Evolutionary conservation across 768 basidiomycete species (phyloP), one percentile per base, ranked within the genome.

Genomic region (Austroboletus festivus): DNA sequence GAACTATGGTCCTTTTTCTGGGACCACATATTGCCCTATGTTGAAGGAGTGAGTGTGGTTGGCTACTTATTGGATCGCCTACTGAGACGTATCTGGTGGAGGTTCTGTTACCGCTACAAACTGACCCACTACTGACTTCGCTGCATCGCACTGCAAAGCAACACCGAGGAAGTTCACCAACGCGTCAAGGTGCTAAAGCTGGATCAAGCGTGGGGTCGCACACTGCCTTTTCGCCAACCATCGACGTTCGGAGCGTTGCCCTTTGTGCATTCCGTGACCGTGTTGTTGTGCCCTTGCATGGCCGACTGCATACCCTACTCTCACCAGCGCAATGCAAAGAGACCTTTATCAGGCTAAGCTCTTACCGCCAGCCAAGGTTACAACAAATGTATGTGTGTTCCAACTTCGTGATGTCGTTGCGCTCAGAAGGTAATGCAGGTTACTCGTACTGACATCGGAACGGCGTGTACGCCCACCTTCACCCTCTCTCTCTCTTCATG

Each of bases 1-100:
- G 92, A 94, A 57, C 76, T 89, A 16, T 97, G 93, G 93, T 80
- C 78, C 13, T 94, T 95, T 73, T 96, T 96, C 68, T 95, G 89
- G 86, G 87, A 87, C 57, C 83, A 89, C 51, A 83, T 93, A 22
- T 71, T 93, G 7, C 86, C 90, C 8, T 93, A 93, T 61, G 73
- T 92, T 28, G 90, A 93, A 76, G 90, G 89, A 46, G 89, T 92
- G 58, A 62, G 83, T 75, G 19, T 16, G 3, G 34, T 42, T 19
- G 12, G 1, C 24, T n/a, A 11, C 10, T 39, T 6, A 26, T 41
- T 12, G 16, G 28, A 34, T 46, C 42, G 21, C 9, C 23, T 28
- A n/a, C 16, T 23, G 21, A 44, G 15, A 18, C 18, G 50, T 73
- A 18, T 67, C 15, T 68, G 72, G 19, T 43, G 16, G 50, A 83